These are phyloP conservation scores for Mycena metata DNA, from an alignment of 768 basidiomycete species.

Conservation along the genomic window DNA sequence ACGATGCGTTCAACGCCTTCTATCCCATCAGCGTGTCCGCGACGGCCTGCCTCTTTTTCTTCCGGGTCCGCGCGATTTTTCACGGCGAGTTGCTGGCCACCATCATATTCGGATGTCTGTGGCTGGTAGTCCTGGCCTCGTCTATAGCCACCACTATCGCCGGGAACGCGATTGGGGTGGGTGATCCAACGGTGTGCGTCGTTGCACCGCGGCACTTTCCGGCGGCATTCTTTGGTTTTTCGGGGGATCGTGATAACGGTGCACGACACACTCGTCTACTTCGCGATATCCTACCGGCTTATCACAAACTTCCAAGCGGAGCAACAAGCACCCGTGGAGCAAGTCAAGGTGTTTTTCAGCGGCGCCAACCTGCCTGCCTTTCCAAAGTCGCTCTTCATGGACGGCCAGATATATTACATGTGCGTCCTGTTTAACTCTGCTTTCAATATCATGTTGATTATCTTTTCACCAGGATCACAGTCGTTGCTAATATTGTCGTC, in stretches of 20 bases:
- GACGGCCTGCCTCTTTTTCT: slow-evolving; percentile 46
- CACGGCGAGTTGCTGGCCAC: slow-evolving; percentile 38
- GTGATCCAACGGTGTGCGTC: slow-evolving; percentile 44
- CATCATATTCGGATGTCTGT: slow-evolving; percentile 46
- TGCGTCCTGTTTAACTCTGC: slow-evolving; percentile 34
- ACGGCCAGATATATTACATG: slow-evolving; percentile 51
- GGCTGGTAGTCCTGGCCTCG: slow-evolving; percentile 47
- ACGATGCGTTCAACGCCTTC: slow-evolving; percentile 30
- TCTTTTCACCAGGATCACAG: slow-evolving; percentile 25
- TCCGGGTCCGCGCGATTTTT: slow-evolving; percentile 47
- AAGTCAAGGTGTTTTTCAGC: slow-evolving; percentile 32
- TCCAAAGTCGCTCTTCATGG: slow-evolving; percentile 44
- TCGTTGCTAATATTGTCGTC: slow-evolving; percentile 31
- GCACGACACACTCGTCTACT: slow-evolving; percentile 48
- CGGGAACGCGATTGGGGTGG: slow-evolving; percentile 38
- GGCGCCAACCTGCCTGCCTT: slow-evolving; percentile 47
- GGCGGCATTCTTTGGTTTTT: slow-evolving; percentile 35
- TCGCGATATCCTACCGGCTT: slow-evolving; percentile 49
- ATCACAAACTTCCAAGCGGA: slow-evolving; percentile 21
- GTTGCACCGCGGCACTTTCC: slow-evolving; percentile 22
- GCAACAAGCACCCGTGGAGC: not conserved
- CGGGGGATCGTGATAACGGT: slow-evolving; percentile 41
- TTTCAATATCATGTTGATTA: not conserved
- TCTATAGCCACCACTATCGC: slow-evolving; percentile 44
- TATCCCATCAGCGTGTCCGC: slow-evolving; percentile 39